Base-by-base conservation (phyloP, 345 rosid genomes). In the Cardiospermum halicacabum region DNA sequence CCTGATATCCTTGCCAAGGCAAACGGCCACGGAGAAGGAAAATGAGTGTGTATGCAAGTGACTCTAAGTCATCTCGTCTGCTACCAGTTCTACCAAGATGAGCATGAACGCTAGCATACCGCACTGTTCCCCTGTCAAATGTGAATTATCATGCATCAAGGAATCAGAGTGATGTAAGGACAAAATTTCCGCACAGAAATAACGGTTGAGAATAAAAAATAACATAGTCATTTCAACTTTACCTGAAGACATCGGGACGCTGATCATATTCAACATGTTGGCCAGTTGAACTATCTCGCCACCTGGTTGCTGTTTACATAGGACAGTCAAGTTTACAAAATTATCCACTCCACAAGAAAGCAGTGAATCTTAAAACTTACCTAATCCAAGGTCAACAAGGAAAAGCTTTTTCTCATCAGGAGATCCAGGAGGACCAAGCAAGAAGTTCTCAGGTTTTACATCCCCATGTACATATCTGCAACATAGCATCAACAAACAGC, bases 1-100 rank as follows among this genome's bases (percentile, higher is more conserved):
- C 98, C 97, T 93, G 98, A 65, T 77, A 93, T 60, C 98, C 98
- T 80, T 93, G 98, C 98, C 98, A 93, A 43, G 98, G 97, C 67
- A 93, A 74, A 53, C 97, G 84, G 19, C 98, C 94, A 73, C 96
- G 96, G n/a, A 90, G 89, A 77, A 93, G 98, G 72, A 93, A 93
- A 80, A 93, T 75, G 66, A 93, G 94, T 25, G 98, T 93, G 82
- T 90, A 93, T 22, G 98, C 98, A 74, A 93, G 96, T 70, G 98
- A 93, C 72, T 93, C 98, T 42, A 93, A 64, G 77, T 93, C 98
- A 78, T 93, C 98, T 70, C 98, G 88, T 74, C 98, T 68, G 78
- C 98, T 93, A 60, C 94, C 89, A 56, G 96, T 88, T 78, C 98
- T 83, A 61, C 98, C 98, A 66, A 93, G 93, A 80, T 93, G 98